Base-by-base conservation (phyloP, 2,329 filamentous ascomycete species). In the Alternaria angustiovoidea region DNA sequence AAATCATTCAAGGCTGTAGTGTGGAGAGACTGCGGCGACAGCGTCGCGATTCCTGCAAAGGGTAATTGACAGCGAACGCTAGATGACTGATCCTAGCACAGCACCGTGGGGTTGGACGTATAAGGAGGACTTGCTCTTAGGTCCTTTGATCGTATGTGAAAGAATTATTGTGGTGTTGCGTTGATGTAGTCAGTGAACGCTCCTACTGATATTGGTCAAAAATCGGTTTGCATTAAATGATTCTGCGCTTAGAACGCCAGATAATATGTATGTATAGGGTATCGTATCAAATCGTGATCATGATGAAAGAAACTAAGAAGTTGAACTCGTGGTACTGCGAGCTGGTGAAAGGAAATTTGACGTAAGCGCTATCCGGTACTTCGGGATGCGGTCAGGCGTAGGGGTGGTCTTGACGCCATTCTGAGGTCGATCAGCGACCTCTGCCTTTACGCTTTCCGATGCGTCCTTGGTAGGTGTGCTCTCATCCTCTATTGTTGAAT, bases 281-380 rank as follows among this genome's bases (percentile, higher is more conserved):
- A 59, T 59, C 56, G 24, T n/a, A n/a, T 49, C 22, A 24, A 16
- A 26, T 54, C 24, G 18, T 39, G 6, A 36, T 24, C 30, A 6
- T 36, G 22, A 38, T 36, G 22, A n/a, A 12, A 30, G 38, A n/a
- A 38, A 20, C 20, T 36, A 57, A 39, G 22, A 41, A 30, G 58
- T 58, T 16, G 51, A 32, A n/a, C 41, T 47, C 11, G 54, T 52
- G 16, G 51, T 49, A 18, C 5, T 48, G 14, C 53, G 56, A 26
- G 59, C 52, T 9, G 69, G 64, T 22, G 72, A 70, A 39, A 75
- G 62, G 34, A 77, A 60, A 16, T 67, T 70, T 7, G 68, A 59
- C 36, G 71, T 56, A 18, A 77, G 72, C n/a, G 73, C 73, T 30
- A 77, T 74, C 54, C 74, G 76, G 52, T 73, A 76, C 39, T 69